Conservation (phyloP, 1,139 yeast species). For the Suhomyces taliae region DNA sequence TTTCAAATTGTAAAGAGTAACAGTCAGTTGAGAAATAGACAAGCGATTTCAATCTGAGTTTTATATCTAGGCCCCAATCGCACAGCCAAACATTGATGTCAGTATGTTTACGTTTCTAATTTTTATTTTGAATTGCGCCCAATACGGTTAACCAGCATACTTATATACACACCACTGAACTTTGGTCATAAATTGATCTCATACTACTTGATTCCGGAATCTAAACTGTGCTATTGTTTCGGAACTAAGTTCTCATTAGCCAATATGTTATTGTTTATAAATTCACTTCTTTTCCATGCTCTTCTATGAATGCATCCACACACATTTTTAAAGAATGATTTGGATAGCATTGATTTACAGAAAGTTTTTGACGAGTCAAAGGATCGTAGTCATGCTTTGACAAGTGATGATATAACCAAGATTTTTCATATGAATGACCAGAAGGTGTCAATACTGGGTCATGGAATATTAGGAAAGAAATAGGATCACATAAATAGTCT, state of each 20-base stretch:
- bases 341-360: conserved; percentile 21
- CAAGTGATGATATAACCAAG: conserved; percentile 40
- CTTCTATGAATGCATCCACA: conserved; percentile 11
- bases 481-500: conserved; percentile 47
- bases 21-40: not conserved
- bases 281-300: not conserved
- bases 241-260: not conserved
- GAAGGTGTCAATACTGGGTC: conserved; percentile 51
- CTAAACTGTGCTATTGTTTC: too few species aligned
- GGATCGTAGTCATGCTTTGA: conserved; percentile 39
- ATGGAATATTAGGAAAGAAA: conserved; percentile 41
- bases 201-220: too few species aligned
- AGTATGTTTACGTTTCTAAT: conserved; percentile 1
- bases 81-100: not conserved
- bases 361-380: conserved; percentile 22
- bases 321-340: conserved; percentile 17
- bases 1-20: conserved; percentile 4
- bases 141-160: not conserved
- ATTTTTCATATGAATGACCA: conserved; percentile 49
- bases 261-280: not conserved
- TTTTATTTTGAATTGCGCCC: conserved; percentile 1
- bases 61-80: not conserved
- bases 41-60: not conserved
- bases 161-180: not conserved
- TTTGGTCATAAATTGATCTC: not conserved